Conservation (phyloP, 2,329 filamentous ascomycete genomes). For the Parafenestella ontariensis region DNA sequence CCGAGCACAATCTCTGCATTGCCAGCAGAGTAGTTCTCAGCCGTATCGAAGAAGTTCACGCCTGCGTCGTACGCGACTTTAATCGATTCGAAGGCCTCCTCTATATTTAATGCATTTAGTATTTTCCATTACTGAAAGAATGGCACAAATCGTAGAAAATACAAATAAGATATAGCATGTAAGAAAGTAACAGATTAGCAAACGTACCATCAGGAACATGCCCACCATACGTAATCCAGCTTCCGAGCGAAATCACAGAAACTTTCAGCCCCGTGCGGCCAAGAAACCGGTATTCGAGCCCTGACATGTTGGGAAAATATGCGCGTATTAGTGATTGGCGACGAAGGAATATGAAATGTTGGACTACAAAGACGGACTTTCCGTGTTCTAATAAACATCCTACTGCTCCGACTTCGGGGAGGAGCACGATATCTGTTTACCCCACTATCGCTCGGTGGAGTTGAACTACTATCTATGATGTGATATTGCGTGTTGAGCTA, state of each 20-base stretch:
- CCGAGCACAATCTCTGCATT: constrained; percentile 64
- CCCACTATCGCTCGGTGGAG: neutral
- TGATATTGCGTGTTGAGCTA: neutral
- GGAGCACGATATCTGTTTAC: neutral
- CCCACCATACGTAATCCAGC: neutral
- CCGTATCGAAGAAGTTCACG: constrained; percentile 49
- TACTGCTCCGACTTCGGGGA: neutral
- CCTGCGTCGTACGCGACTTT: constrained; percentile 64
- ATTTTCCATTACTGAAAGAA: too few relatives aligned
- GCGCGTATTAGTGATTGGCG: too few relatives aligned
- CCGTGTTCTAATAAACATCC: neutral
- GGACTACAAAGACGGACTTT: neutral
- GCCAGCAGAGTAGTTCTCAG: constrained; percentile 56
- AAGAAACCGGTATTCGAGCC: neutral
- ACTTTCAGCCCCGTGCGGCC: neutral
- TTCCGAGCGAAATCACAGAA: neutral
- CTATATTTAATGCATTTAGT: constrained; percentile 23
- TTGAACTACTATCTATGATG: neutral
- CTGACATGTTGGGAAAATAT: neutral
- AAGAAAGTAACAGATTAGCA: neutral
- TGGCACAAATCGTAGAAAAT: too few relatives aligned
- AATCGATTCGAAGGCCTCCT: constrained; percentile 63
- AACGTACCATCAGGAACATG: neutral
- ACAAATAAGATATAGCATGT: too few relatives aligned
- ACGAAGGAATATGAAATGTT: neutral